Conservation (phyloP, 2,329 filamentous ascomycete species). For the Sclerotinia subarctica region DNA sequence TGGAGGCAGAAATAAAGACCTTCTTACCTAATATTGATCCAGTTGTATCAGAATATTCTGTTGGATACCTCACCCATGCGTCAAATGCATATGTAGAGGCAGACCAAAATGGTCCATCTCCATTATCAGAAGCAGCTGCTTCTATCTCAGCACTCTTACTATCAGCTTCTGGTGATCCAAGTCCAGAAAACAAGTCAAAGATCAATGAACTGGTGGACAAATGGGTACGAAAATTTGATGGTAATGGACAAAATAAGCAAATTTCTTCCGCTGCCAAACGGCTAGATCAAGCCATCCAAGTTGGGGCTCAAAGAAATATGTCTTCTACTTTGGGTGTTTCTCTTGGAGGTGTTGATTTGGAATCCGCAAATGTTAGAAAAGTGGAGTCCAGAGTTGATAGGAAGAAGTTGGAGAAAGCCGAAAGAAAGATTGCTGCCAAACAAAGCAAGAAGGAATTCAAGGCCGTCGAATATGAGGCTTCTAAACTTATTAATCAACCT, state of each 20-base stretch:
- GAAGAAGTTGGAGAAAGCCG: constrained; percentile 99
- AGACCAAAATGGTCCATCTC: constrained; percentile 67
- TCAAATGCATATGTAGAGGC: constrained; percentile 78
- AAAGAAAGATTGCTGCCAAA: constrained; percentile 95
- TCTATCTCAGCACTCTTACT: constrained; percentile 84
- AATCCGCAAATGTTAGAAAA: constrained; percentile 88
- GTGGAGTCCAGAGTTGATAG: constrained; percentile 96
- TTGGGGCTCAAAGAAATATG: constrained; percentile 90
- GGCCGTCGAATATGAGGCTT: constrained; percentile 96
- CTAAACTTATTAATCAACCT: constrained; percentile 77
- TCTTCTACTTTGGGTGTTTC: constrained; percentile 91
- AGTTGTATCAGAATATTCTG: constrained; percentile 85
- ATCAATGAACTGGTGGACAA: constrained; percentile 83
- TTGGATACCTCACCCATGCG: constrained; percentile 91
- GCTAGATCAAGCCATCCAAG: constrained; percentile 91
- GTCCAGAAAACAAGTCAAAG: constrained; percentile 66
- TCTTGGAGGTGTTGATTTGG: constrained; percentile 80
- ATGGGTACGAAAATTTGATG: constrained; percentile 80
- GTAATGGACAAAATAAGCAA: constrained; percentile 63
- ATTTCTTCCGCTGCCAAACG: constrained; percentile 75
- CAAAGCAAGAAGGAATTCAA: constrained; percentile 99
- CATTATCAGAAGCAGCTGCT: constrained; percentile 78
- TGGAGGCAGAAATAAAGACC: constrained; percentile 85
- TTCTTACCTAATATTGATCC: constrained; percentile 85
- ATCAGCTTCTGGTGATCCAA: constrained; percentile 85